Conservation (phyloP, 352 stramenopile genomes). For the Thraustochytrium striatum region DNA sequence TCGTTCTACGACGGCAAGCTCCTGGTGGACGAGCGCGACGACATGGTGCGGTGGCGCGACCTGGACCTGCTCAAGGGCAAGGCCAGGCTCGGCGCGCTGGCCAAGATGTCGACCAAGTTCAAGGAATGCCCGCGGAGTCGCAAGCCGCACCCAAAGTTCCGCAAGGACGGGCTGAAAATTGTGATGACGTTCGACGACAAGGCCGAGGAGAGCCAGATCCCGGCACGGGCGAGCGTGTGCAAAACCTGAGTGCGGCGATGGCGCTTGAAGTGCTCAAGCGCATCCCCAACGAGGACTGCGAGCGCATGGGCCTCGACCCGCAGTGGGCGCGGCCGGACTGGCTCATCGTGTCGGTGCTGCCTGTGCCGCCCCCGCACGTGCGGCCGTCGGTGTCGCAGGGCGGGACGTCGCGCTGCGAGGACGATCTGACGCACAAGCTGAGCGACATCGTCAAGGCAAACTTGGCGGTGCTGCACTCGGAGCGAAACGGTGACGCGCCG, state of each 20-base stretch:
- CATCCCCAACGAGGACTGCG: conserved; percentile 94
- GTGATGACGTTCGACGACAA: conserved; percentile 46
- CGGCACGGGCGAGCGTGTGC: conserved; percentile 90
- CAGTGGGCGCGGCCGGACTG: conserved; percentile 85
- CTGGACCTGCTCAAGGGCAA: conserved; percentile 69
- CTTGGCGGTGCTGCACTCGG: conserved; percentile 85
- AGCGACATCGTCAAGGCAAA: conserved; percentile 98
- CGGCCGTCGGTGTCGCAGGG: conserved; percentile 91
- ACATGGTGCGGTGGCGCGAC: conserved; percentile 53
- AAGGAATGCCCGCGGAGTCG: conserved; percentile 74
- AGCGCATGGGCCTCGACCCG: conserved; percentile 87
- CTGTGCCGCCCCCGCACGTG: conserved; percentile 94
- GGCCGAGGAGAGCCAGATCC: conserved; percentile 88
- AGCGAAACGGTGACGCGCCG: conserved; percentile 87
- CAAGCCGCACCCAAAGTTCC: conserved; percentile 87
- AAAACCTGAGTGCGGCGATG: conserved; percentile 88
- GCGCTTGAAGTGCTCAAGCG: conserved; percentile 93
- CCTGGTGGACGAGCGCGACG: conserved; percentile 79
- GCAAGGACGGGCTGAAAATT: conserved; percentile 72
- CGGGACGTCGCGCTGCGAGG: conserved; percentile 81
- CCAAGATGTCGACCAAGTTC: conserved; percentile 80
- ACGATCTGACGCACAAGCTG: conserved; percentile 97
- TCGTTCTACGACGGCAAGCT: conserved; percentile 96
- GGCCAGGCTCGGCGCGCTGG: conserved; percentile 84
- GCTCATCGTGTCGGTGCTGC: conserved; percentile 96